Conservation (phyloP, 1,284 basidiomycete species). For the Ustilago bromivora region DNA sequence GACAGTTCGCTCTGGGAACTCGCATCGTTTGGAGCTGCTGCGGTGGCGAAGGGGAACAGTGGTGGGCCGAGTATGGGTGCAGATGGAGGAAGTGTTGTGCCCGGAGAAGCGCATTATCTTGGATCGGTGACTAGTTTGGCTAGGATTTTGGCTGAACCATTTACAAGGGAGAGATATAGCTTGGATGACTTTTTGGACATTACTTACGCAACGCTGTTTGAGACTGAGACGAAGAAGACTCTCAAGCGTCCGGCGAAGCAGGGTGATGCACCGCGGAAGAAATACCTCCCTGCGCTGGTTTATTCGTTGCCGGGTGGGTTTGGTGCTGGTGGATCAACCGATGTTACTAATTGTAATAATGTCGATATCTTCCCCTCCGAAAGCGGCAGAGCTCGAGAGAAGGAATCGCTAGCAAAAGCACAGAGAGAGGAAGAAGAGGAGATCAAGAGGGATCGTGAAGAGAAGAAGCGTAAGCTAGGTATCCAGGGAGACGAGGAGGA, state of each 20-base stretch:
- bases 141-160: slow-evolving; percentile 88
- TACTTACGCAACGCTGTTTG: slow-evolving; percentile 91
- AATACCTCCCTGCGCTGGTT: slow-evolving; percentile 22
- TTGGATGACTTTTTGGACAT: slow-evolving; percentile 98
- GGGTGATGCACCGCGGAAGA: background rate
- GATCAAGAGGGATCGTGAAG: slow-evolving; percentile 24
- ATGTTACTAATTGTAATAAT: slow-evolving; percentile 19
- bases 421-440: slow-evolving; percentile 37
- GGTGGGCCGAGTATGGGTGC: slow-evolving; percentile 27
- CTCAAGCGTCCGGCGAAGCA: slow-evolving; percentile 70
- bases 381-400: slow-evolving; percentile 19
- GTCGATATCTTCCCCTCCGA: slow-evolving; percentile 46
- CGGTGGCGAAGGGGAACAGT: slow-evolving; percentile 24
- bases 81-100: slow-evolving; percentile 25
- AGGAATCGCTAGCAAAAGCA: slow-evolving; percentile 18
- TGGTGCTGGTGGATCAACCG: slow-evolving; percentile 38
- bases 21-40: slow-evolving; percentile 74
- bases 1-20: slow-evolving; percentile 94
- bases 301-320: slow-evolving; percentile 44
- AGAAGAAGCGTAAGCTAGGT: slow-evolving; percentile 34
- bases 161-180: slow-evolving; percentile 88
- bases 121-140: slow-evolving; percentile 84
- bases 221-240: slow-evolving; percentile 83
- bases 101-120: slow-evolving; percentile 80
- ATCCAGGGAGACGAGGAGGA: background rate